These are phyloP conservation scores for Fraxinus albicans DNA, from an alignment of 305 asterid genomes.

Conservation along the genomic window DNA sequence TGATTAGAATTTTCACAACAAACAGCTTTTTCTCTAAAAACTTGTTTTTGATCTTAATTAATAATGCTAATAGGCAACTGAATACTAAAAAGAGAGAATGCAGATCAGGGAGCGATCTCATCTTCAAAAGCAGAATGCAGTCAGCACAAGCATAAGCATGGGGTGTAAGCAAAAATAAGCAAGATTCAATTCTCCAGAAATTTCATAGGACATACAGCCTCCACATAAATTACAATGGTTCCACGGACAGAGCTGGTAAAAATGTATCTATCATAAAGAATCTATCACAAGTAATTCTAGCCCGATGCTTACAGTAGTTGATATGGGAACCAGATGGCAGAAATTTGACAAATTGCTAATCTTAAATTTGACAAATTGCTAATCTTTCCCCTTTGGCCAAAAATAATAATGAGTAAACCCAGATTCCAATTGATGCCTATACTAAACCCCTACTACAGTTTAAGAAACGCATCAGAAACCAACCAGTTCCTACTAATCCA, in stretches of 20 bases:
- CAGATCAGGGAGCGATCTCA: not conserved
- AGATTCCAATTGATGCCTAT: not conserved
- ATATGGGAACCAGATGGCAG: slow-evolving; percentile 12
- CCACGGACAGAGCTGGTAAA: not conserved
- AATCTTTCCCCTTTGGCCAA: slow-evolving; percentile 1
- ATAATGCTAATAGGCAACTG: not conserved
- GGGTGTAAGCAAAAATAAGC: not conserved
- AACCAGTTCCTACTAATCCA: not conserved
- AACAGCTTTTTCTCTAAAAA: not conserved
- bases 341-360: not conserved
- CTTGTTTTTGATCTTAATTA: not conserved
- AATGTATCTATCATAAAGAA: not conserved
- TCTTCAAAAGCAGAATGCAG: slow-evolving; percentile 12
- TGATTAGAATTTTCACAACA: not conserved
- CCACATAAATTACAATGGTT: not conserved
- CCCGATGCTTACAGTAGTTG: not conserved
- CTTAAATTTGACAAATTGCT: no score
- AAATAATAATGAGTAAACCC: not conserved
- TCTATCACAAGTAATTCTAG: not conserved
- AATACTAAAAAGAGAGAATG: not conserved
- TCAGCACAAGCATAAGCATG: slow-evolving; percentile 20
- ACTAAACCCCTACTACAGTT: not conserved
- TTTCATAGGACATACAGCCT: not conserved
- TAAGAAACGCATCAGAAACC: not conserved
- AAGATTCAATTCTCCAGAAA: not conserved